Base-by-base conservation (phyloP, 371 early-diverging fungal species). In the Coemansia sp. region DNA sequence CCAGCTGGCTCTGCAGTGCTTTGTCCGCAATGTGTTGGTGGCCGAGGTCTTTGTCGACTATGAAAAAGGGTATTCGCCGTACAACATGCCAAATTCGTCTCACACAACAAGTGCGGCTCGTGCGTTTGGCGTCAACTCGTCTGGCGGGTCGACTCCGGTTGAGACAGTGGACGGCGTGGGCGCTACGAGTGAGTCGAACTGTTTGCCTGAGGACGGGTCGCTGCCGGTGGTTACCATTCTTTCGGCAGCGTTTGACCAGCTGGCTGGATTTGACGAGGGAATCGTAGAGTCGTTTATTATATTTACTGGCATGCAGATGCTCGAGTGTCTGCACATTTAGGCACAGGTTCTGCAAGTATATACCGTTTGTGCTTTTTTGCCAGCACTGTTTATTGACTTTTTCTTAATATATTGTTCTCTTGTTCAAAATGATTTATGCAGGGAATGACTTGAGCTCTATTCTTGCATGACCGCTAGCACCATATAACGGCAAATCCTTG, bases 41-140 rank as follows among this genome's bases (percentile, higher is more conserved):
- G 77, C 77, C 23, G 77, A 76, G 63, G 59, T 76, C 1, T 76
- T 76, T 72, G 73, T 76, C 6, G 77, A 76, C 63, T 76, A 72
- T 32, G 77, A 68, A 28, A 67, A 67, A 39, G 77, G 77, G 1
- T 76, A 76, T 32, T 76, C 76, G 21, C 76, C 76, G 9, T 75
- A 75, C 62, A 65, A 58, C 29, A 39, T 59, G 36, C 55, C 40
- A 12, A 60, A 6, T 13, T 15, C 56, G n/a, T 13, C 64, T 13
- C 23, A 23, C 21, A 13, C 21, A 0, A 12, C 51, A 11, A n/a
- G n/a, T 17, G 51, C 53, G 21, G 53, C 53, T 19, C 53, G 26
- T 21, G 44, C 15, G 29, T 46, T 65, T 26, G 61, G 60, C 29
- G 29, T 53, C 67, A 59, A 32, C 17, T 40, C 36, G 24, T 52